Base-by-base conservation (phyloP, 1,284 basidiomycete genomes). In the Tilletia indica region DNA sequence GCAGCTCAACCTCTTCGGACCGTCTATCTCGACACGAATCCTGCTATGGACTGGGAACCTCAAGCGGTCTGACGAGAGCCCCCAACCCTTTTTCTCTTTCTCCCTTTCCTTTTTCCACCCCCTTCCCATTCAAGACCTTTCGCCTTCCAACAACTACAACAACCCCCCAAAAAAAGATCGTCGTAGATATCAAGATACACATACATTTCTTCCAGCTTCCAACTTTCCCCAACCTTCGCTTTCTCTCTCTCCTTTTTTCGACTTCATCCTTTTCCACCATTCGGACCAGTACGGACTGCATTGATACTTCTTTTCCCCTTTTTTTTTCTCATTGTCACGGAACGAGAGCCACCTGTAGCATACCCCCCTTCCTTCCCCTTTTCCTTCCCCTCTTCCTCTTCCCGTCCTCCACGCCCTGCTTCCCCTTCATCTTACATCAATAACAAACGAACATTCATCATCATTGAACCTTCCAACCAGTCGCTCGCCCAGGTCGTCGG, bases 291-390 rank as follows among this genome's bases (percentile, higher is more conserved):
- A n/a, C 21, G 19, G 51, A 54, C 21, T 6, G 25, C 19, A 11
- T 66, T 66, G 19, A 31, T 31, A 0, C 25, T 48, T 14, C 42
- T 45, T 45, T 45, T 45, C 42, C 6, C 42, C 42, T 45, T 45
- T 3, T 3, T 5, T 14, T 14, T 45, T 45, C 42, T 14, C 42
- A 9, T 45, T 45, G 42, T 45, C 42, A 45, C 42, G 45, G 25
- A 39, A 42, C 21, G 31, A 70, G 48, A 70, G 31, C 31, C 71
- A 71, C 34, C 71, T 68, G 70, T 42, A 49, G 16, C 63, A 39
- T 39, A 66, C 45, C 63, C 25, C 16, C 38, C 45, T 21, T 42
- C 45, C 63, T n/a, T 21, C 16, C 38, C 45, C 63, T 42, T 8
- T 48, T 66, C 63, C 25, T n/a, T 66, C 63, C 31, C 31, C 45